Conservation (phyloP, 768 basidiomycete genomes). For the Exidia glandulosa region DNA sequence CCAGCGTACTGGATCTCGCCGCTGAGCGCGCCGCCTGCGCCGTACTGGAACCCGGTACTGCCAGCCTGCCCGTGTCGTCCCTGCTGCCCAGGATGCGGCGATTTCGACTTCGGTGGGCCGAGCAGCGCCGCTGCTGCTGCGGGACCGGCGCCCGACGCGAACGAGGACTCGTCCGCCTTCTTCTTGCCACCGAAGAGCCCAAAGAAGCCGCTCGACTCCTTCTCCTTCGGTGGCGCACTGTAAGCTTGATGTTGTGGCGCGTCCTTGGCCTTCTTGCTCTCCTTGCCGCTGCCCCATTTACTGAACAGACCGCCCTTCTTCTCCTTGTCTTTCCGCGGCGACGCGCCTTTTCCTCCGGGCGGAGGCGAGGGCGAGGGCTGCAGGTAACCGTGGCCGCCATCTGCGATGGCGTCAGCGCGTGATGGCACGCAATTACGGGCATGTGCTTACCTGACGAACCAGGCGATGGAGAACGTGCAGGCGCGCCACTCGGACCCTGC, state of each 20-base stretch:
- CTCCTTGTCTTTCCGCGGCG: constrained; percentile 48
- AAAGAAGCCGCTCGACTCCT: constrained; percentile 72
- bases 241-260: constrained; percentile 5
- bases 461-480: constrained; percentile 14
- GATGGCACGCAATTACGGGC: background rate
- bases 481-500: background rate
- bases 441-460: background rate
- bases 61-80: background rate
- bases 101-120: constrained; percentile 73
- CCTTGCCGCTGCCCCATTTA: constrained; percentile 66
- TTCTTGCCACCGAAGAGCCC: constrained; percentile 81
- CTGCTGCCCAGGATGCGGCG: constrained; percentile 22
- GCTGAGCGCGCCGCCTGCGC: background rate
- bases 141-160: constrained; percentile 46
- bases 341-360: too few relatives aligned
- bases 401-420: background rate
- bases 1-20: background rate
- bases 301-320: constrained; percentile 53
- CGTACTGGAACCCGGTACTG: background rate
- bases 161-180: constrained; percentile 56
- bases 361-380: constrained; percentile 19
- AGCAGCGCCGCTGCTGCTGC: constrained; percentile 82
- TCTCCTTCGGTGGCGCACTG: constrained; percentile 44
- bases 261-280: constrained; percentile 28
- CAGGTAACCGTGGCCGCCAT: constrained; percentile 10